phyloP scores from a whole-genome alignment of 164 flowering plant genomes.

The Nymphaea colorata region DNA sequence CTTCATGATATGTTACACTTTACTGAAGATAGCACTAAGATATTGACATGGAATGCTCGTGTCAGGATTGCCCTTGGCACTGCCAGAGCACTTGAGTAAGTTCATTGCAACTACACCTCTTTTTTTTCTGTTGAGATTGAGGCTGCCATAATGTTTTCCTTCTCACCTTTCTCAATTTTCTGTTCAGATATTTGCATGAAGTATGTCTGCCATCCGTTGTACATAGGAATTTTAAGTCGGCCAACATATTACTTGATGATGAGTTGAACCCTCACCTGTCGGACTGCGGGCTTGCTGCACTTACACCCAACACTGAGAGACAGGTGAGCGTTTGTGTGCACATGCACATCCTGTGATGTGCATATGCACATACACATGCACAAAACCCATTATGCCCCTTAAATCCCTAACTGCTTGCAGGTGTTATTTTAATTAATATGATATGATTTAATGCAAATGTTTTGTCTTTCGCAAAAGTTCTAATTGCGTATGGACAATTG shows the following conservation, averaged over 20 bases:
- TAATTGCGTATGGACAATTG: neutral
- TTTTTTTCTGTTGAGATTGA: neutral
- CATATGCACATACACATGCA: neutral
- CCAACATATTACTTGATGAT: constrained; percentile 87
- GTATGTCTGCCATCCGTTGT: constrained; percentile 93
- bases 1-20: constrained; percentile 86
- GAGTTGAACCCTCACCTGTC: constrained; percentile 87
- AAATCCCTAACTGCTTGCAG: constrained; percentile 1
- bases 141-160: neutral
- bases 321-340: constrained; percentile 45
- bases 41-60: constrained; percentile 81
- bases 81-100: constrained; percentile 92
- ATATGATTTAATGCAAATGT: neutral
- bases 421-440: no score
- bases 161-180: neutral
- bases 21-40: constrained; percentile 59
- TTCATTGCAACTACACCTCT: constrained; percentile 4
- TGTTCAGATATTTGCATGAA: constrained; percentile 92
- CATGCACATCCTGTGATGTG: neutral
- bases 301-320: constrained; percentile 82
- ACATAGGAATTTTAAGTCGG: constrained; percentile 95
- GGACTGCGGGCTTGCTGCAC: constrained; percentile 88
- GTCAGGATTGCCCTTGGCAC: constrained; percentile 86
- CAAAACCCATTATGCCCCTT: neutral
- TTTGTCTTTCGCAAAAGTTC: neutral